phyloP scores from a whole-genome alignment of 257 asterid species.

The Lavandula angustifolia region DNA sequence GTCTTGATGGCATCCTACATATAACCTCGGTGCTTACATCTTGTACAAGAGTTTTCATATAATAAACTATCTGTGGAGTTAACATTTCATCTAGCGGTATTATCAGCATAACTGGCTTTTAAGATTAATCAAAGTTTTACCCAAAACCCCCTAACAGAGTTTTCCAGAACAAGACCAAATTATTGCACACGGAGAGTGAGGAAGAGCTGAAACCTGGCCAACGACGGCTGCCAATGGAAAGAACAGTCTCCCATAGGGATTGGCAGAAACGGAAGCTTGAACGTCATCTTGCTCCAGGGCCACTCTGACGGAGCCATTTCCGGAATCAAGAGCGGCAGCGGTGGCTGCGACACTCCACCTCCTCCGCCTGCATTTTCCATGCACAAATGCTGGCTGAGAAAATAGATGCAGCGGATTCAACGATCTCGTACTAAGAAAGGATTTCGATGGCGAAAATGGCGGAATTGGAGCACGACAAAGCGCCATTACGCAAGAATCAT shows the following conservation, averaged over 20 bases:
- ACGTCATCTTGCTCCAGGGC: slow-evolving; percentile 29
- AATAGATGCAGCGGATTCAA: slow-evolving; percentile 37
- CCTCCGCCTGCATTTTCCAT: slow-evolving; percentile 29
- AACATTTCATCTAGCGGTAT: neutral
- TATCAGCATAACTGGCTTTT: neutral
- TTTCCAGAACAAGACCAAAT: neutral
- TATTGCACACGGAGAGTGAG: slow-evolving; percentile 5
- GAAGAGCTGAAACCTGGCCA: slow-evolving; percentile 69
- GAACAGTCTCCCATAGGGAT: slow-evolving; percentile 67
- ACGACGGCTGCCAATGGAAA: slow-evolving; percentile 97
- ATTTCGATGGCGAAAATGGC: slow-evolving; percentile 33
- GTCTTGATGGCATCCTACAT: slow-evolving; percentile 93
- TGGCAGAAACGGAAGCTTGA: slow-evolving; percentile 20
- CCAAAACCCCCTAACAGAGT: neutral
- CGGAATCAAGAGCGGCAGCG: slow-evolving; percentile 59
- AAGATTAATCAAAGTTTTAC: neutral
- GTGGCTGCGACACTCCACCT: slow-evolving; percentile 55
- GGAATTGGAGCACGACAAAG: slow-evolving; percentile 33
- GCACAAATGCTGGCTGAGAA: slow-evolving; percentile 32
- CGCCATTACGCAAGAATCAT: slow-evolving; percentile 39
- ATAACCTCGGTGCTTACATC: slow-evolving; percentile 21
- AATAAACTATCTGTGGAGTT: neutral
- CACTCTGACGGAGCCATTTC: slow-evolving; percentile 55
- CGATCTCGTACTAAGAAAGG: slow-evolving; percentile 29
- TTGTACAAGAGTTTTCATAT: slow-evolving; percentile 8